These are phyloP conservation scores for Aphanomyces cochlioides DNA, from an alignment of 352 stramenopile species.

Conservation along the genomic window DNA sequence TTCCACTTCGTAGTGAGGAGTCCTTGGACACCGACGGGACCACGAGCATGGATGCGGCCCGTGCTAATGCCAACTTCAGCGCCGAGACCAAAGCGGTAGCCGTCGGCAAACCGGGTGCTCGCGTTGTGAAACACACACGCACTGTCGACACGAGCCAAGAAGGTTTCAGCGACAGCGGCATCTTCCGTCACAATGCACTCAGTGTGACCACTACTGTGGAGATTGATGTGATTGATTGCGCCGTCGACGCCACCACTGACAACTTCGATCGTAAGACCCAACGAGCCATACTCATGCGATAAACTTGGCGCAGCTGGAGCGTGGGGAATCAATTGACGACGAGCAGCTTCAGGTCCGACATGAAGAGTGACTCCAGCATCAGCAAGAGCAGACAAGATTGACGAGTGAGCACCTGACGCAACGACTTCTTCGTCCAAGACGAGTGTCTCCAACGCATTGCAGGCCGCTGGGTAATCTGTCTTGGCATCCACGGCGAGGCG, in stretches of 20 bases:
- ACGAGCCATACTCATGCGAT: slow-evolving; percentile 93
- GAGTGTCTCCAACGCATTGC: slow-evolving; percentile 97
- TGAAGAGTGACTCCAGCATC: slow-evolving; percentile 91
- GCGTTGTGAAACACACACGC: slow-evolving; percentile 99
- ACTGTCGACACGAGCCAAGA: slow-evolving; percentile 89
- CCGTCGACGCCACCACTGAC: slow-evolving; percentile 78
- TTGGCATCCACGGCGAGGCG: slow-evolving; percentile 96
- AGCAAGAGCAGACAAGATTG: slow-evolving; percentile 80
- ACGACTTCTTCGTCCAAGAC: slow-evolving; percentile 91
- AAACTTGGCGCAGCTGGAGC: slow-evolving; percentile 73
- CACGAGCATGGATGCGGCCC: slow-evolving; percentile 94
- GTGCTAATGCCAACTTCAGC: slow-evolving; percentile 98
- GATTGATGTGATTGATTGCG: slow-evolving; percentile 95
- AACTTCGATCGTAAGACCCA: slow-evolving; percentile 93
- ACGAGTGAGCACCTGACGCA: slow-evolving; percentile 58
- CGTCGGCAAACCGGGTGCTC: slow-evolving; percentile 94
- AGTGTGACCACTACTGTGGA: slow-evolving; percentile 95
- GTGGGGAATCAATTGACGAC: slow-evolving; percentile 51
- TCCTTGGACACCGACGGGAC: slow-evolving; percentile 94
- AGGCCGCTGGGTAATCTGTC: slow-evolving; percentile 97
- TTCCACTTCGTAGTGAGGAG: slow-evolving; percentile 98
- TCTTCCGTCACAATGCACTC: slow-evolving; percentile 96
- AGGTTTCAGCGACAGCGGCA: slow-evolving; percentile 56
- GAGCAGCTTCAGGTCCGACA: slow-evolving; percentile 85
- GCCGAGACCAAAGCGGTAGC: slow-evolving; percentile 96